Evolutionary conservation across 768 basidiomycete genomes (phyloP).

Genomic region (Lactarius indigo): DNA sequence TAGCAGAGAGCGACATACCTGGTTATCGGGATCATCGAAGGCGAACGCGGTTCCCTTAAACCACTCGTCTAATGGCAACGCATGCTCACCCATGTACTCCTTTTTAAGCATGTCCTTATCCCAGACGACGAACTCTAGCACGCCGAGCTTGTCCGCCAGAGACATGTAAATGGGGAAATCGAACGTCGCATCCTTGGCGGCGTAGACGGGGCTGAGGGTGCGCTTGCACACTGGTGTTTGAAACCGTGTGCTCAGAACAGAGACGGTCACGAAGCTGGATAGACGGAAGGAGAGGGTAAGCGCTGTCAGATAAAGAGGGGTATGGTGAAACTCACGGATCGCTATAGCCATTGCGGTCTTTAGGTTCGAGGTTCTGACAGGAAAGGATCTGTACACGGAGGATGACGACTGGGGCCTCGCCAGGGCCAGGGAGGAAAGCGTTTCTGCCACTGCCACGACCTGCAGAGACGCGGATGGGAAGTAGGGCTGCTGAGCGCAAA

Average conservation of each 20-base stretch:
- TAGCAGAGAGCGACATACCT: slow-evolving; percentile 42
- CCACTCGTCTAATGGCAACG: slow-evolving; percentile 79
- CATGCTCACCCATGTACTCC: slow-evolving; percentile 91
- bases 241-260: slow-evolving; percentile 52
- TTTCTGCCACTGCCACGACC: slow-evolving; percentile 38
- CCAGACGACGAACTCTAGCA: slow-evolving; percentile 86
- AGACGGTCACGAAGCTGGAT: slow-evolving; percentile 66
- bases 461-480: slow-evolving; percentile 47
- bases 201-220: slow-evolving; percentile 63
- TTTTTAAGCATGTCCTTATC: slow-evolving; percentile 87
- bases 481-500: slow-evolving; percentile 54
- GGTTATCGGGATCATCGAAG: slow-evolving; percentile 64
- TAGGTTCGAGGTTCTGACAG: slow-evolving; percentile 57
- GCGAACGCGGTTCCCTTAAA: slow-evolving; percentile 51
- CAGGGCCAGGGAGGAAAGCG: slow-evolving; percentile 44
- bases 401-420: slow-evolving; percentile 63
- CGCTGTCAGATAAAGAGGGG: background rate
- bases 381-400: slow-evolving; percentile 66
- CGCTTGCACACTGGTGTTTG: slow-evolving; percentile 77
- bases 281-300: background rate
- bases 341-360: slow-evolving; percentile 64
- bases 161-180: slow-evolving; percentile 84
- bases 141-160: slow-evolving; percentile 66
- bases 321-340: slow-evolving; percentile 59
- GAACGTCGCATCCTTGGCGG: slow-evolving; percentile 74